Conservation (phyloP, 1,284 basidiomycete genomes). For the Austroboletus niveus region DNA sequence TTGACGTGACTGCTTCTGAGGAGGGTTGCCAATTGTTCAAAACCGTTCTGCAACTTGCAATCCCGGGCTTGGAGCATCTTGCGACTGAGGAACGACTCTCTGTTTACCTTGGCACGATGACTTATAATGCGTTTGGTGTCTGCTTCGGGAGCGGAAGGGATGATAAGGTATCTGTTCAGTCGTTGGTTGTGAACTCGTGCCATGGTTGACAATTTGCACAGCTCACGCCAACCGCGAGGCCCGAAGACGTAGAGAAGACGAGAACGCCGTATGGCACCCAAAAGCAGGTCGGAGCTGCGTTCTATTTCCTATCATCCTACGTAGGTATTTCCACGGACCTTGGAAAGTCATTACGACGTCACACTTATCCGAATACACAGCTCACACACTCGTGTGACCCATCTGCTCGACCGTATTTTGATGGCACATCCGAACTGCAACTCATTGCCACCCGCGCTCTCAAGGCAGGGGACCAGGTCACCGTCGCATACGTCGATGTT, state of each 20-base stretch:
- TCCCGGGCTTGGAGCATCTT: slow-evolving; percentile 71
- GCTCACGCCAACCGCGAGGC: slow-evolving; percentile 49
- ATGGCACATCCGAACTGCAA: slow-evolving; percentile 61
- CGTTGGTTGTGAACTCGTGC: background rate
- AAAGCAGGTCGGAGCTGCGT: slow-evolving; percentile 68
- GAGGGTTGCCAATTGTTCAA: slow-evolving; percentile 54
- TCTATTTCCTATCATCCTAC: slow-evolving; percentile 76
- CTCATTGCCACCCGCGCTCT: slow-evolving; percentile 63
- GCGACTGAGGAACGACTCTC: slow-evolving; percentile 62
- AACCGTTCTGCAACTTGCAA: slow-evolving; percentile 54
- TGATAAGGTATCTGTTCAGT: slow-evolving; percentile 52
- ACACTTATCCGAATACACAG: slow-evolving; percentile 26
- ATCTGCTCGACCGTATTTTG: slow-evolving; percentile 60
- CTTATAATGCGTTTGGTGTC: slow-evolving; percentile 74
- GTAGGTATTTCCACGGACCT: slow-evolving; percentile 35
- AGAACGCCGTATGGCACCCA: slow-evolving; percentile 71
- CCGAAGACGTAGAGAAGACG: slow-evolving; percentile 68
- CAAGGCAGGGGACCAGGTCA: slow-evolving; percentile 71
- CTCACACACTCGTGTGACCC: slow-evolving; percentile 72
- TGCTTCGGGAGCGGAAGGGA: slow-evolving; percentile 61
- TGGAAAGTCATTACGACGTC: background rate
- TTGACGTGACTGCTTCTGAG: slow-evolving; percentile 50
- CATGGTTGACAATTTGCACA: slow-evolving; percentile 31
- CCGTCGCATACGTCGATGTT: slow-evolving; percentile 72
- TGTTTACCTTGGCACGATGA: slow-evolving; percentile 65